A percentile compares a stretch with the other conserved stretches of the same genome.
Conservation (phyloP, 2,329 filamentous ascomycete species). For the Epichloe baconii region DNA sequence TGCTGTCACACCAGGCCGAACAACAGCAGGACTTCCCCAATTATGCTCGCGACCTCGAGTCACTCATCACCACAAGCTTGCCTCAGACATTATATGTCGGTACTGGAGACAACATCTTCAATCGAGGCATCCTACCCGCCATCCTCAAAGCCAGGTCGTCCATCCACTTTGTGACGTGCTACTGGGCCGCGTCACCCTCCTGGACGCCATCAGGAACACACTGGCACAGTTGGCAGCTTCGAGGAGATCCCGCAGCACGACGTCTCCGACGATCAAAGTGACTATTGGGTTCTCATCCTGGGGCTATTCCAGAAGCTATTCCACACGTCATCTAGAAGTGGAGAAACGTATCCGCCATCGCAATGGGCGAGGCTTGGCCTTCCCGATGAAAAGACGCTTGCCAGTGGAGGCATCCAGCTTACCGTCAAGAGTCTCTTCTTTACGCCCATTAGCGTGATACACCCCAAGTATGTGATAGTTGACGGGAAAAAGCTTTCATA, state of each 20-base stretch:
- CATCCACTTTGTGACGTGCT: constrained; percentile 68
- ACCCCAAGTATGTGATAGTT: constrained; percentile 69
- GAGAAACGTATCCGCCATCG: constrained; percentile 45
- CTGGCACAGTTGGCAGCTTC: constrained; percentile 45
- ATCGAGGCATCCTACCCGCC: constrained; percentile 43
- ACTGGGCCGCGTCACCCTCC: constrained; percentile 60
- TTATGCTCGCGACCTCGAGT: constrained; percentile 28
- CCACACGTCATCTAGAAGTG: constrained; percentile 50
- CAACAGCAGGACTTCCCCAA: constrained; percentile 33
- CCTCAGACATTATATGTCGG: constrained; percentile 39
- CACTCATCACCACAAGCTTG: constrained; percentile 34
- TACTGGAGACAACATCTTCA: constrained; percentile 44
- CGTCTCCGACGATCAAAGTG: constrained; percentile 36
- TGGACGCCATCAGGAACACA: constrained; percentile 41
- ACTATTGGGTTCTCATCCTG: constrained; percentile 66
- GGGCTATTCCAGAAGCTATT: constrained; percentile 59
- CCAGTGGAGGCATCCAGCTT: constrained; percentile 50
- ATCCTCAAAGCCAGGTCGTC: constrained; percentile 48
- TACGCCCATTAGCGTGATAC: constrained; percentile 72
- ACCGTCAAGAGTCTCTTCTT: constrained; percentile 68
- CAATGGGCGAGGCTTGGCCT: constrained; percentile 55
- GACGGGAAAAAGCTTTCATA: constrained; percentile 55
- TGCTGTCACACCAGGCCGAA: constrained; percentile 19
- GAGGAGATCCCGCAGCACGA: constrained; percentile 13
- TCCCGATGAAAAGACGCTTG: constrained; percentile 37